A percentile compares a stretch with the other conserved stretches of the same genome.
These are phyloP conservation scores for Mycena olivaceomarginata DNA, from an alignment of 768 basidiomycete genomes.

Conservation along the genomic window DNA sequence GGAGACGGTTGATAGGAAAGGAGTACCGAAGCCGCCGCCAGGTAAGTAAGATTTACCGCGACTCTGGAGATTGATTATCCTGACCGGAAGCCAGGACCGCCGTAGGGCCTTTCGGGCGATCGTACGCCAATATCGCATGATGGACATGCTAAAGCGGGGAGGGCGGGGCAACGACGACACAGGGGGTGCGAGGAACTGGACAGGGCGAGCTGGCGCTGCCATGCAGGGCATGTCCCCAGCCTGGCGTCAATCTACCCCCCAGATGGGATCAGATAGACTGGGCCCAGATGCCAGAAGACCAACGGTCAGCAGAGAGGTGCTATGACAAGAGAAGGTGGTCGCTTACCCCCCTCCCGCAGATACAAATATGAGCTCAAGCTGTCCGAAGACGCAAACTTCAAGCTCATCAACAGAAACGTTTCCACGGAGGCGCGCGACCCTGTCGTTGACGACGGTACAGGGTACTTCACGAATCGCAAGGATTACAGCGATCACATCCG, in stretches of 20 bases:
- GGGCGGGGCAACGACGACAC: constrained; percentile 19
- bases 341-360: too few relatives aligned
- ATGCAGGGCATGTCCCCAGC: constrained; percentile 34
- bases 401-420: background rate
- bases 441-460: background rate
- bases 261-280: background rate
- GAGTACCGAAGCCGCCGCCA: background rate
- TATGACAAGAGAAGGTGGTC: too few relatives aligned
- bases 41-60: background rate
- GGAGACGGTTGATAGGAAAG: too few relatives aligned
- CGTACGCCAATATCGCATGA: constrained; percentile 24
- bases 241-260: constrained; percentile 6
- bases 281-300: background rate
- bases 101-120: background rate
- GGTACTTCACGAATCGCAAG: background rate
- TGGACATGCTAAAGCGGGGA: constrained; percentile 23
- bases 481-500: background rate
- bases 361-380: background rate
- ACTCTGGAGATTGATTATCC: background rate
- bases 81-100: constrained; percentile 16
- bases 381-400: background rate
- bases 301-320: background rate
- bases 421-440: background rate
- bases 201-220: constrained; percentile 20
- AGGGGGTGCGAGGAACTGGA: background rate